Base-by-base conservation (phyloP, 192 early-diverging fungal genomes). In the Coemansia sp. region DNA sequence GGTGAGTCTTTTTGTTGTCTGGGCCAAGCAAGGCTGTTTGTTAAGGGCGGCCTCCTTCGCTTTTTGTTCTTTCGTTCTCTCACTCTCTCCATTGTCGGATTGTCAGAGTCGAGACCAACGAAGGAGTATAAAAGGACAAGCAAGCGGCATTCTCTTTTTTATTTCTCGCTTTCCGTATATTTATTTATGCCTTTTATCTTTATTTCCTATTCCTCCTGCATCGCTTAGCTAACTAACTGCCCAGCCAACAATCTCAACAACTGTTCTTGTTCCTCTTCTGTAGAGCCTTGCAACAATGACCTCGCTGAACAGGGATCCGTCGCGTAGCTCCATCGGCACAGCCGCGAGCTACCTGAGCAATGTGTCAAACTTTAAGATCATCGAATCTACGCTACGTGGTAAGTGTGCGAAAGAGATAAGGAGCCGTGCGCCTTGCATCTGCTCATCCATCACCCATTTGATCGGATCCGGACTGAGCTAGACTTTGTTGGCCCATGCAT, bases 341-440 rank as follows among this genome's bases (percentile, higher is more conserved):
- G 69, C 84, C 11, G 64, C 88, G 45, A 88, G 92, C 71, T 88
- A 87, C 47, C 83, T 94, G 47, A 93, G 91, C 62, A 89, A 93
- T 45, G 92, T 97, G 13, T 85, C 85, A 64, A 94, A 96, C 84
- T 98, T 95, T 67, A 89, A 90, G 80, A 97, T 98, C 72, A 98
- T 98, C 77, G 96, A 98, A 65, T 95, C 94, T 3, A 98, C 96
- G 13, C 80, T 98, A 62, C 86, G 96, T 71, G 93, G 92, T 92
- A 84, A 77, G 84, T 80, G 58, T 8, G n/a, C 26, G 32, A 32
- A 32, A 4, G 32, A 32, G 32, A 32, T 1, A 32, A 32, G 32
- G 32, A 32, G 32, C 32, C 32, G 32, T 32, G 32, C 3, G 32
- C 32, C 32, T 32, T 32, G 32, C 32, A 32, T 32, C 32, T 32